Conservation (phyloP, 2,329 filamentous ascomycete species). For the Nemania sp. region DNA sequence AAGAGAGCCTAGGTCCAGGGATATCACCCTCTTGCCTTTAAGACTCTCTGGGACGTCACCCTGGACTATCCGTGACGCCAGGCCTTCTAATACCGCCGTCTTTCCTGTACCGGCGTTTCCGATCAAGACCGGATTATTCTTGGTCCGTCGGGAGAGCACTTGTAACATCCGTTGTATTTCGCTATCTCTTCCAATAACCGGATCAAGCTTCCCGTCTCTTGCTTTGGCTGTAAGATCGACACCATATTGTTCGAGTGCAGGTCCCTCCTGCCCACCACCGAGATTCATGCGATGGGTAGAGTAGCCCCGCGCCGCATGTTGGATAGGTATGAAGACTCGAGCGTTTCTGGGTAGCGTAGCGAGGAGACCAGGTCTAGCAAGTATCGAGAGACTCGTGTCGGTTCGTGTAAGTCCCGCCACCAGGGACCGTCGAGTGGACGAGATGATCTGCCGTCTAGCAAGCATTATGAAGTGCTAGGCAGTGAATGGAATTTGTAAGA, state of each 20-base stretch:
- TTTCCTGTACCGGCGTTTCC: conserved; percentile 90
- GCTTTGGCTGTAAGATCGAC: conserved; percentile 86
- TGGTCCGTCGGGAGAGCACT: conserved; percentile 86
- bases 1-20: conserved; percentile 84
- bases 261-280: conserved; percentile 73
- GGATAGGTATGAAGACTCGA: conserved; percentile 27
- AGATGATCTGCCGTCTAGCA: conserved; percentile 44
- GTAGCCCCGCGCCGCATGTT: conserved; percentile 52
- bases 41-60: conserved; percentile 96
- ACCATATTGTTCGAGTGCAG: conserved; percentile 88
- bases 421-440: conserved; percentile 41
- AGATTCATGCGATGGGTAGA: conserved; percentile 92
- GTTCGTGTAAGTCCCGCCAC: conserved; percentile 33
- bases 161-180: conserved; percentile 96
- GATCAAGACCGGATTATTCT: conserved; percentile 95
- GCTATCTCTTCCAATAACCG: conserved; percentile 88
- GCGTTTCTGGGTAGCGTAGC: conserved; percentile 22
- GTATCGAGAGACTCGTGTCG: conserved; percentile 27
- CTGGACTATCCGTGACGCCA: conserved; percentile 85
- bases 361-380: conserved; percentile 33
- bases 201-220: conserved; percentile 87
- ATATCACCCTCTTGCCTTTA: conserved; percentile 89
- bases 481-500: no score
- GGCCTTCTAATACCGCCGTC: conserved; percentile 87
- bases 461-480: conserved; percentile 40